A percentile compares a stretch with the other conserved stretches of the same genome.
Conservation (phyloP, 257 asterid genomes). For the Solanum pimpinellifolium region DNA sequence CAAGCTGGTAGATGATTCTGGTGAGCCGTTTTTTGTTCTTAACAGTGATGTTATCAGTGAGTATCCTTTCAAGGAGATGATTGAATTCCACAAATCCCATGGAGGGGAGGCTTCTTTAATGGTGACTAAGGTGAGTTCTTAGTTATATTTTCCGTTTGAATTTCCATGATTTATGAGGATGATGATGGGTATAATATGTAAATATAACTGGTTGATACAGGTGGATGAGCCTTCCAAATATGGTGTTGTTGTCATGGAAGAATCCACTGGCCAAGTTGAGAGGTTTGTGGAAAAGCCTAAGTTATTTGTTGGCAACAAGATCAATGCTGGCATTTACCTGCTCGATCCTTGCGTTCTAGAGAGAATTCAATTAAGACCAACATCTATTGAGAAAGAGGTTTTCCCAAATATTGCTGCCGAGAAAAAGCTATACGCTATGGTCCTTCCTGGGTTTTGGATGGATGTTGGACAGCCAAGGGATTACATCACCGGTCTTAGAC, state of each 20-base stretch:
- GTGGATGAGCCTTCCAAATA: conserved; percentile 76
- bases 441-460: conserved; percentile 72
- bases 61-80: conserved; percentile 80
- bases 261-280: conserved; percentile 60
- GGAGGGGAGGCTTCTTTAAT: conserved; percentile 97
- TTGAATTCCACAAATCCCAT: conserved; percentile 82
- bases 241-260: conserved; percentile 62
- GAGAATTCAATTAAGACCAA: conserved; percentile 50
- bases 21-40: conserved; percentile 89
- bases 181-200: neutral
- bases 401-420: conserved; percentile 52
- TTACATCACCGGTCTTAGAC: conserved; percentile 56
- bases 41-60: conserved; percentile 94
- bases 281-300: conserved; percentile 75
- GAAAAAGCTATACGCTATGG: conserved; percentile 52
- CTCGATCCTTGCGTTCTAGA: conserved; percentile 55
- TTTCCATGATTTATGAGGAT: neutral
- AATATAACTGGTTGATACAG: conserved; percentile 14
- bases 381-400: conserved; percentile 74
- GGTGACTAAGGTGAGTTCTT: conserved; percentile 56
- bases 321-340: conserved; percentile 66
- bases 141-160: neutral
- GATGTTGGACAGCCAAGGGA: conserved; percentile 83
- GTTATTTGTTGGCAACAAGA: conserved; percentile 65
- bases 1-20: conserved; percentile 67